Evolutionary conservation across 2,329 filamentous ascomycete genomes (phyloP).

Genomic region (Alternaria longipes): DNA sequence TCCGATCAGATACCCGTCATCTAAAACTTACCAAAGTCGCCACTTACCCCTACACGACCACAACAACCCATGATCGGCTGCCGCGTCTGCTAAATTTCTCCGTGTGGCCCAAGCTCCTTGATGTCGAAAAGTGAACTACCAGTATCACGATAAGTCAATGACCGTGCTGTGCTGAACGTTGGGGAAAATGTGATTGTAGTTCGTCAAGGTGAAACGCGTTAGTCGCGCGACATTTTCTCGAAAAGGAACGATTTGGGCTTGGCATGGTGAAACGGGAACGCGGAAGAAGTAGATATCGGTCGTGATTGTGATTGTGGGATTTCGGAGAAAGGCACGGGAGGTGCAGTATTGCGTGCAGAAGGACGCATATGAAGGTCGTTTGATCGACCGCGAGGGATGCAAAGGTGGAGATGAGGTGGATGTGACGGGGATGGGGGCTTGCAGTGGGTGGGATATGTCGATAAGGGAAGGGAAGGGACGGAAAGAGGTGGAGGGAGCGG

Average conservation of each 20-base stretch:
- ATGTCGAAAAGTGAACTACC: neutral
- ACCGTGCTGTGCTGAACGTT: neutral
- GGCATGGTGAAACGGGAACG: no score
- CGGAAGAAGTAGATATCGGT: neutral
- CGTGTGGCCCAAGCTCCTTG: neutral
- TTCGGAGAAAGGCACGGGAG: neutral
- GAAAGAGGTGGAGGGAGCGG: neutral
- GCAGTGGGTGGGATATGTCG: neutral
- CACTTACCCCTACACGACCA: neutral
- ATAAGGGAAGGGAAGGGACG: neutral
- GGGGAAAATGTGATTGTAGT: neutral
- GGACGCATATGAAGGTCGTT: conserved; percentile 17
- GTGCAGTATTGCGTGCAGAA: conserved; percentile 1
- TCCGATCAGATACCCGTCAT: conserved; percentile 6
- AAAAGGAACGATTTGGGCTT: neutral
- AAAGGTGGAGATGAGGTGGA: neutral
- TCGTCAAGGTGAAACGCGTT: conserved; percentile 5
- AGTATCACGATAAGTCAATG: neutral
- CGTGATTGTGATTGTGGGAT: neutral
- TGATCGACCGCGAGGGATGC: conserved; percentile 2
- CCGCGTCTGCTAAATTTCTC: neutral
- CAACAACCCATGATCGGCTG: neutral
- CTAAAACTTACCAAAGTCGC: conserved; percentile 1
- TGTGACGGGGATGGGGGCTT: neutral
- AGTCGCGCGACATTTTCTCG: neutral